Evolutionary conservation across 495 filamentous ascomycete species (phyloP), one percentile per base, ranked within the genome.

Genomic region (Darksidea phi): DNA sequence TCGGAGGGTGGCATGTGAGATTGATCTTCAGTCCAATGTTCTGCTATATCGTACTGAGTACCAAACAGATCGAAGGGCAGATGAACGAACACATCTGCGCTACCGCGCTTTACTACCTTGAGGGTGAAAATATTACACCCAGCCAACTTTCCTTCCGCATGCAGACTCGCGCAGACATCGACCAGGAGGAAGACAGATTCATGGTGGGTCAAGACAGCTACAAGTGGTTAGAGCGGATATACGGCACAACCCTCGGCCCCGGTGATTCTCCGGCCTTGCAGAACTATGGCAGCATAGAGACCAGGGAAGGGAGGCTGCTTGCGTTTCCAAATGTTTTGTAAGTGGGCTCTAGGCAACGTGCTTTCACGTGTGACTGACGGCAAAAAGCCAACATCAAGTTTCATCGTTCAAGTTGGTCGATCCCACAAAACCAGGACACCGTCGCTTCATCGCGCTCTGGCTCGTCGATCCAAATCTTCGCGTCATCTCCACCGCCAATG

Each of bases 51-150:
- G 8, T 56, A n/a, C 21, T 5, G 38, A 23, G 15, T 17, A 48
- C 8, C 7, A 0, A 8, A 17, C 20, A 63, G 45, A 37, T 64
- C 41, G 61, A 64, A 54, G 71, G 71, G 25, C 48, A 61, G 42
- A 51, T 70, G 54, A 74, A 74, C 45, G 71, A 74, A 50, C 69
- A 69, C 28, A 74, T 74, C 49, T 64, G 59, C 50, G 71, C 66
- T 37, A 70, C 72, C 1, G 67, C 65, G 2, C 52, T 72, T 7
- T 72, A 70, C 46, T 71, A 74, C 43, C 84, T 83, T 62, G 81
- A 86, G 59, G 73, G 67, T 51, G 73, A 83, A 3, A 89, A 90
- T 67, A 82, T 88, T 50, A 84, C 79, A 5, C 69, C 77, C 6
- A 81, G 75, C 56, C 65, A 63, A 21, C 75, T 88, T 0, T 64